Evolutionary conservation across 2,329 filamentous ascomycete species (phyloP).

Genomic region (Pseudopithomyces maydicus): DNA sequence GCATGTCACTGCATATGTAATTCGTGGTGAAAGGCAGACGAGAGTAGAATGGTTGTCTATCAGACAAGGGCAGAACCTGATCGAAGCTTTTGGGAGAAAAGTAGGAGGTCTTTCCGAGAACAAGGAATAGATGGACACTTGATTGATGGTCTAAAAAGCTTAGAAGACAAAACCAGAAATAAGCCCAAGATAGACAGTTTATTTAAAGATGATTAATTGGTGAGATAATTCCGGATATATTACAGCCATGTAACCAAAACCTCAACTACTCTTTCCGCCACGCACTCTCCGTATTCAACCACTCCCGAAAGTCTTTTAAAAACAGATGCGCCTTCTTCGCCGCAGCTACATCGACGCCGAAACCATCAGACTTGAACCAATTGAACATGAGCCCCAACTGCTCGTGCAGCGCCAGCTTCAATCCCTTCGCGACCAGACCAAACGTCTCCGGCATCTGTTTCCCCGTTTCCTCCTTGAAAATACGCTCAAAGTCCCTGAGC

Average conservation of each 20-base stretch:
- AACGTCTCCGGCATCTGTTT: slow-evolving; percentile 49
- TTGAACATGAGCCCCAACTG: slow-evolving; percentile 51
- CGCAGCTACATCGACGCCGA: slow-evolving; percentile 48
- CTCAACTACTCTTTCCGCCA: neutral
- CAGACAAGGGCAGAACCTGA: neutral
- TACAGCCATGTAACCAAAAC: neutral
- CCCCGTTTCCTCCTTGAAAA: slow-evolving; percentile 53
- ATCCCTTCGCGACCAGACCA: slow-evolving; percentile 32
- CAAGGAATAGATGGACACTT: no score
- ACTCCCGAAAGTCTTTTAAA: slow-evolving; percentile 51
- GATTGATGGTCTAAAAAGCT: no score
- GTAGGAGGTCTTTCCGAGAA: neutral
- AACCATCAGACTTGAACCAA: slow-evolving; percentile 54
- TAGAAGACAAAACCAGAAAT: no score
- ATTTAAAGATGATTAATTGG: no score
- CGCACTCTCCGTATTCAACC: slow-evolving; percentile 52
- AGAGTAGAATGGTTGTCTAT: neutral
- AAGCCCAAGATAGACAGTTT: no score
- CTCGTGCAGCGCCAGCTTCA: slow-evolving; percentile 40
- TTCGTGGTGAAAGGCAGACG: neutral
- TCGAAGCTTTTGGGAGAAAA: neutral
- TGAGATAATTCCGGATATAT: no score
- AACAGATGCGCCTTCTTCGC: slow-evolving; percentile 48
- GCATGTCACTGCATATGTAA: neutral
- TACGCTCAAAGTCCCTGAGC: slow-evolving; percentile 42